These are phyloP conservation scores for Oryza brachyantha DNA, from an alignment of 176 grass and related monocot genomes.

Conservation along the genomic window DNA sequence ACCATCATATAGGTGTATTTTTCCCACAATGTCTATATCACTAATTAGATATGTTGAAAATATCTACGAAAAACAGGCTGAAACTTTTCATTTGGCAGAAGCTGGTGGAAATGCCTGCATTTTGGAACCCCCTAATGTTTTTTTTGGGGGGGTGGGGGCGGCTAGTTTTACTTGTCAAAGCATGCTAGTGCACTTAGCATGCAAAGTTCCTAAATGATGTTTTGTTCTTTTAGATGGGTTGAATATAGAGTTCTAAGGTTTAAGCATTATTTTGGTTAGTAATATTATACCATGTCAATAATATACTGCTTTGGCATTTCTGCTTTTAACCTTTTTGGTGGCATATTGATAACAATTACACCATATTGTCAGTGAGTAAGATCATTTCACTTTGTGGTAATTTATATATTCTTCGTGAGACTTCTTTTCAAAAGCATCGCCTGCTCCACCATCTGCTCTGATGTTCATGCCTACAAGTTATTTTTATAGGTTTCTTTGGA, in stretches of 20 bases:
- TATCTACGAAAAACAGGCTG: background rate
- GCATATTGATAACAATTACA: background rate
- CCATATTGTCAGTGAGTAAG: background rate
- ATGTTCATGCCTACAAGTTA: constrained; percentile 27
- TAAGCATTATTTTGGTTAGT: background rate
- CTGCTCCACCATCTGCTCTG: constrained; percentile 10
- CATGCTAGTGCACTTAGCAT: background rate
- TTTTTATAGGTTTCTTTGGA: constrained; percentile 86
- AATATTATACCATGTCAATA: background rate
- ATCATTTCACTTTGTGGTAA: background rate
- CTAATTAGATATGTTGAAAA: background rate
- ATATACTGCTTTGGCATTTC: background rate
- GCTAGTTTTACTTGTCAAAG: background rate
- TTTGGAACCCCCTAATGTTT: background rate
- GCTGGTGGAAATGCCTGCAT: background rate
- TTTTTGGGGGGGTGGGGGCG: background rate
- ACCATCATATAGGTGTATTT: background rate
- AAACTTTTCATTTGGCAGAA: background rate
- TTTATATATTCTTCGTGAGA: background rate
- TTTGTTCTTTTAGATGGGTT: constrained; percentile 7
- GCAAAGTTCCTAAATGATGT: background rate
- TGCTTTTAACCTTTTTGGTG: background rate
- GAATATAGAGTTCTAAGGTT: background rate
- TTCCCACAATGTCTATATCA: background rate
- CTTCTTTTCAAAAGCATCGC: background rate